Evolutionary conservation across 2,329 filamentous ascomycete species (phyloP), one percentile per base, ranked within the genome.

Genomic region (Elsinoe arachidis): DNA sequence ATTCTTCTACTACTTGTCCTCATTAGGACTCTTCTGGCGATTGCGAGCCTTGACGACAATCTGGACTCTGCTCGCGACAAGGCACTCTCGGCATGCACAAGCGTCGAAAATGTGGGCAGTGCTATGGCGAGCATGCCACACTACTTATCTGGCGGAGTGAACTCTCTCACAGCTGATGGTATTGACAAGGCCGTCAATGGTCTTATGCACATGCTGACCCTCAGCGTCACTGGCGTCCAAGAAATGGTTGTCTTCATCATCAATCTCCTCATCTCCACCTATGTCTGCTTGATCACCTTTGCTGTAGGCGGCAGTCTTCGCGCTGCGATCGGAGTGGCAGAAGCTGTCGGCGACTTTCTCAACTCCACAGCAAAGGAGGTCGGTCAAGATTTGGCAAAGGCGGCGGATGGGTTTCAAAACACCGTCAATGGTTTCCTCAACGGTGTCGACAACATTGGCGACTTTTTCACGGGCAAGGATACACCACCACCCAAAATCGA

Each of bases 51-150:
- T 61, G 79, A 90, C 68, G 78, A 83, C 64, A 84, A 91, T 68
- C 81, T 97, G 62, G 82, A 73, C 56, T 83, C 84, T 58, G 92
- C 93, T 49, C 86, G 90, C 70, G 72, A 76, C 57, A 85, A 96
- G 76, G 92, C 93, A 21, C 80, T 96, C 55, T 86, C 88, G 55
- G 90, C 92, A 62, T 99, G 93, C 72, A 90, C 85, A 58, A 87
- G 88, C 70, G 92, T 97, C 49, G 92, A 99, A 75, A 89, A 89
- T 63, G 83, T 95, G 64, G 93, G 92, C 61, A 96, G 90, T 69
- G 82, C 90, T 60, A 92, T 99, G 89, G 93, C 92, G 38, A 97
- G 93, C 37, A 96, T 97, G 90, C 93, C 93, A 58, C 87, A 96
- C 72, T 97, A 96, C 74, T 85, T 97, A 69, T 88, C 91, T 1